phyloP scores from a whole-genome alignment of 2,329 filamentous ascomycete genomes.

The Didymella pomorum region DNA sequence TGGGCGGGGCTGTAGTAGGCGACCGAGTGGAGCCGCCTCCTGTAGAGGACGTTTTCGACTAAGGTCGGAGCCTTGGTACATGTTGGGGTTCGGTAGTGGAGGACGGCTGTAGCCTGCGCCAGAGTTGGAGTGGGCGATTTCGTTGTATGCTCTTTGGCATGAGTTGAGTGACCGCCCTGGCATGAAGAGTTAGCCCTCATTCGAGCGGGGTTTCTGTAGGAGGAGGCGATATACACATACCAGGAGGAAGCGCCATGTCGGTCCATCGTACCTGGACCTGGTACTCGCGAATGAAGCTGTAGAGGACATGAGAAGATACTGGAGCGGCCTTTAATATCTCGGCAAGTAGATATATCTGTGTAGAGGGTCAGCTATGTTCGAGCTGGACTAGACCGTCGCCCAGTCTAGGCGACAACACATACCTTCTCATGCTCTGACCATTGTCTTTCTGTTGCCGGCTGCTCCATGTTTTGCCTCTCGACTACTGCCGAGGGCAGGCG shows the following conservation, averaged over 20 bases:
- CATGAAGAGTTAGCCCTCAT: conserved; percentile 22
- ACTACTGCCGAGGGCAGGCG: conserved; percentile 35
- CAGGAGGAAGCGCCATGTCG: conserved; percentile 59
- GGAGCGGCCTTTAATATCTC: conserved; percentile 61
- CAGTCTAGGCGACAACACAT: conserved; percentile 24
- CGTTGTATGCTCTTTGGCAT: conserved; percentile 47
- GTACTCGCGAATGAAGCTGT: conserved; percentile 54
- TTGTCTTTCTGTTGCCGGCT: conserved; percentile 53
- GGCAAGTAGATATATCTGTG: conserved; percentile 56
- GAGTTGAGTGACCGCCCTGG: conserved; percentile 50
- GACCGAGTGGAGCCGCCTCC: conserved; percentile 49
- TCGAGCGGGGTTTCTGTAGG: background rate
- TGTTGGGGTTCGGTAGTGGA: conserved; percentile 40
- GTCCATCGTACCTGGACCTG: conserved; percentile 58
- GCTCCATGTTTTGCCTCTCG: conserved; percentile 46
- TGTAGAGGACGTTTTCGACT: conserved; percentile 49
- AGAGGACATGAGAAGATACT: conserved; percentile 54
- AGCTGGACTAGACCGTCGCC: conserved; percentile 13
- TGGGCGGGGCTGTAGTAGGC: conserved; percentile 57
- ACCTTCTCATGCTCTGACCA: conserved; percentile 60
- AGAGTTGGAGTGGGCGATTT: conserved; percentile 38
- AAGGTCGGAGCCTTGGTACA: conserved; percentile 44
- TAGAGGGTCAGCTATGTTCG: conserved; percentile 7
- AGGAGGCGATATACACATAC: conserved; percentile 46
- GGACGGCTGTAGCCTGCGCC: conserved; percentile 42